Evolutionary conservation across 169 alveolate genomes (phyloP).

Genomic region (Babesia caballi): DNA sequence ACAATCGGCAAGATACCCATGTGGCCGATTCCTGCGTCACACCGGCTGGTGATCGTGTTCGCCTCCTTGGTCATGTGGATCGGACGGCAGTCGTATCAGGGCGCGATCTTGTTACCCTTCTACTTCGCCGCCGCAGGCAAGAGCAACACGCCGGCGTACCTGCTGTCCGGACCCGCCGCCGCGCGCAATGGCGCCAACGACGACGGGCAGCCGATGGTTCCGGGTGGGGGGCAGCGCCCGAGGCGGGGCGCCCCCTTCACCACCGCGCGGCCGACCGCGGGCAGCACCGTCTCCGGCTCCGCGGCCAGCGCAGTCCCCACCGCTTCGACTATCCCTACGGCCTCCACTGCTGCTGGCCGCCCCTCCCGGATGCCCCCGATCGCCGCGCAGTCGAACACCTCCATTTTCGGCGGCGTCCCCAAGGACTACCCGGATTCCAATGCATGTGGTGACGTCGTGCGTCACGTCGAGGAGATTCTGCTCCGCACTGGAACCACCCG

Average conservation of each 20-base stretch:
- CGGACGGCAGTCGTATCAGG: background rate
- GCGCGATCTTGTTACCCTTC: background rate
- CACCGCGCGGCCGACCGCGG: no score
- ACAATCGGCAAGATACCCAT: background rate
- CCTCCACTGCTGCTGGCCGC: no score
- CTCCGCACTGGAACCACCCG: conserved; percentile 3
- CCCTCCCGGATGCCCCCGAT: no score
- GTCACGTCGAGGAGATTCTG: conserved; percentile 6
- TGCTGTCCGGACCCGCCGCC: background rate
- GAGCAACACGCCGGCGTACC: background rate
- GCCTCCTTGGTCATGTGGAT: conserved; percentile 2
- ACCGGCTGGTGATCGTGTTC: background rate
- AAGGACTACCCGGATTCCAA: background rate
- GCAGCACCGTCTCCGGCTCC: no score
- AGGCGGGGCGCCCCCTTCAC: no score
- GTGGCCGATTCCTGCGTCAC: background rate
- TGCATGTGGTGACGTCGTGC: background rate
- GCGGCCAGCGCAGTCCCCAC: no score
- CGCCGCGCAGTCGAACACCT: no score
- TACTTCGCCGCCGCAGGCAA: background rate
- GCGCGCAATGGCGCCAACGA: background rate
- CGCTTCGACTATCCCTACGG: no score
- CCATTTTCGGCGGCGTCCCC: background rate
- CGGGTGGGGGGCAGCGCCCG: no score
- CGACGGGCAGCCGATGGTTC: background rate